These are phyloP conservation scores for Spergularia azorica DNA, from an alignment of 179 eudicot species.

Conservation along the genomic window DNA sequence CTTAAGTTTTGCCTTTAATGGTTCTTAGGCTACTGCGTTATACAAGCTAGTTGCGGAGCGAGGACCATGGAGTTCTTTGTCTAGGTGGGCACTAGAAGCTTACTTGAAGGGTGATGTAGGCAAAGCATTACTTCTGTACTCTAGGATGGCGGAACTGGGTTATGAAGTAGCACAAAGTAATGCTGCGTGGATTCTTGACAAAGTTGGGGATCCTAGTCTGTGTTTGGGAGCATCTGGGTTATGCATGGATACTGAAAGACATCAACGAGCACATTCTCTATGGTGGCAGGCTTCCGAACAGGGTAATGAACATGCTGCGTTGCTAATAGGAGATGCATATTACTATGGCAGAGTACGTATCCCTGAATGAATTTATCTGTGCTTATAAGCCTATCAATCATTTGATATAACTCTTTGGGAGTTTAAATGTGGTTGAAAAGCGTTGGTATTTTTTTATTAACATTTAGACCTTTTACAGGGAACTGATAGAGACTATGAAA, in stretches of 20 bases:
- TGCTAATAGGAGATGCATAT: constrained; percentile 97
- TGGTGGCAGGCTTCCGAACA: constrained; percentile 99
- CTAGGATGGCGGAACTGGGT: constrained; percentile 98
- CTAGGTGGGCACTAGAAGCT: constrained; percentile 94
- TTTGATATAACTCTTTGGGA: not conserved
- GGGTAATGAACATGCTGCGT: constrained; percentile 99
- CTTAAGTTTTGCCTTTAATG: constrained; percentile 9
- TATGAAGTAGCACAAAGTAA: constrained; percentile 99
- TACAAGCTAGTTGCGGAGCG: constrained; percentile 95
- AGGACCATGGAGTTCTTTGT: constrained; percentile 97
- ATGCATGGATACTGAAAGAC: constrained; percentile 81
- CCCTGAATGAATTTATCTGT: not conserved
- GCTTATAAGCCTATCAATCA: constrained; percentile 4
- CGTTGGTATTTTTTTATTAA: not conserved
- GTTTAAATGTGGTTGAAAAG: constrained; percentile 1
- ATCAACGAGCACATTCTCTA: constrained; percentile 78
- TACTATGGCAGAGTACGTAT: constrained; percentile 91
- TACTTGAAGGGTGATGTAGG: constrained; percentile 97
- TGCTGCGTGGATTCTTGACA: constrained; percentile 99
- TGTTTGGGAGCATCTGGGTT: constrained; percentile 92
- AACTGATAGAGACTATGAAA: constrained; percentile 82
- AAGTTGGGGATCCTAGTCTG: constrained; percentile 75
- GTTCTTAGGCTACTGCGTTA: constrained; percentile 74
- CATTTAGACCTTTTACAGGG: constrained; percentile 51
- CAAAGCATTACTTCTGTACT: constrained; percentile 77